Evolutionary conservation across 106 monocot genomes (phyloP), one percentile per base, ranked within the genome.

Genomic region (Dendrobium catenatum): DNA sequence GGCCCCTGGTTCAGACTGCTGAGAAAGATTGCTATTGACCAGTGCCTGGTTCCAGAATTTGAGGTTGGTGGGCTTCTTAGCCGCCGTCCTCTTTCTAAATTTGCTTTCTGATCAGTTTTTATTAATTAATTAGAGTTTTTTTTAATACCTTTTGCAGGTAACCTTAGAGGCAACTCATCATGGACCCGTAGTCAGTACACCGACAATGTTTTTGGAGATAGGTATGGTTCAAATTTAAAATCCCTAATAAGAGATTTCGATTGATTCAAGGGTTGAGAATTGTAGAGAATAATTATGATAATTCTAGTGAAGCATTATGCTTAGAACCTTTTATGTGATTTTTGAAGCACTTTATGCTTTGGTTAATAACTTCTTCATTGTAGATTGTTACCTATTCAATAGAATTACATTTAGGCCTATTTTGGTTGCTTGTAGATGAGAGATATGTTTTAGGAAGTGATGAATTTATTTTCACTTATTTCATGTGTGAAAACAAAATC

Each of bases 91-190:
- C 26, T 40, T 7, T 42, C 29, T 72, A 66, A 18, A 47, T 51
- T 75, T 16, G 3, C 4, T 76, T 75, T 37, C 19, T 43, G 0
- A 31, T 73, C 22, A 75, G 42, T 20, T 48, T 59, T 80, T 51
- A 2, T 67, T 29, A 29, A 42, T 70, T 42, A 5, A 42, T 7
- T 81, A 29, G 37, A 49, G 13, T 80, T 43, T 43, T 41, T 31
- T 31, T 31, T 31, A 31, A 31, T 37, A 9, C 1, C 74, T 72
- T 79, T 11, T 89, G 75, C 68, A 98, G 97, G 84, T 98, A 78
- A 98, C 98, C 70, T 72, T 98, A 68, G 98, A 98, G 87, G 98
- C 91, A 77, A 98, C 98, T 75, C 98, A 98, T 89, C 98, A 98
- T 82, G 98, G 98, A 72, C 98, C 98, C 68, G 85, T 93, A 54